Base-by-base conservation (phyloP, 2,329 filamentous ascomycete genomes). In the Colletotrichum sp. region DNA sequence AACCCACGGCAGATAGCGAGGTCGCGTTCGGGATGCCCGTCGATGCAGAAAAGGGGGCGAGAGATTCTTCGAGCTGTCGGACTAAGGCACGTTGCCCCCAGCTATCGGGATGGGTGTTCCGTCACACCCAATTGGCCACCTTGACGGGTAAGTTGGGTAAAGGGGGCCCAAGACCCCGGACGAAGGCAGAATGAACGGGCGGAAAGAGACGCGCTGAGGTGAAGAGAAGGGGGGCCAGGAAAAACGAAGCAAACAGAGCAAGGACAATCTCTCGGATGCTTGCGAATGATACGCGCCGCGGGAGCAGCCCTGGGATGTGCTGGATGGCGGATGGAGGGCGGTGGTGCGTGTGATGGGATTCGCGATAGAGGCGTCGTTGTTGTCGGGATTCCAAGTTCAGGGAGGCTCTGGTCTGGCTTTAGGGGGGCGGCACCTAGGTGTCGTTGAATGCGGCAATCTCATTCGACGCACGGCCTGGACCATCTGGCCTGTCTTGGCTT, bases 51-150 rank as follows among this genome's bases (percentile, higher is more conserved):
- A 72, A 72, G 32, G 57, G 55, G 72, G 39, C 30, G 30, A 62
- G 24, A 62, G 30, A 57, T 75, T 75, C 72, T 71, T 65, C 36
- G 49, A 62, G 59, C 59, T 26, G 21, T 59, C 26, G 59, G 12
- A 52, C 44, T 21, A 24, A 60, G 26, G 57, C n/a, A 63, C 49
- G 28, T 24, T n/a, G 39, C 36, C 70, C 59, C 64, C 59, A 34
- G 59, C 44, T 34, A 30, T 68, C 26, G 57, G 73, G 32, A 32
- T 36, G 18, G 39, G 34, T 44, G 63, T 34, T 69, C 63, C 72
- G 69, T 32, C 49, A 64, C 18, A 21, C 65, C 70, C 64, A 76
- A 76, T 74, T 73, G 73, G 70, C 74, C 59, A 52, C 73, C 57
- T 39, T 28, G 26, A 49, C 39, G 57, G 57, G 18, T 57, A 67